Percentiles rank a stretch among this genome's conserved stretches.
These are phyloP conservation scores for Nitzschia palea DNA, from an alignment of 108 stramenopile species.

Conservation along the genomic window DNA sequence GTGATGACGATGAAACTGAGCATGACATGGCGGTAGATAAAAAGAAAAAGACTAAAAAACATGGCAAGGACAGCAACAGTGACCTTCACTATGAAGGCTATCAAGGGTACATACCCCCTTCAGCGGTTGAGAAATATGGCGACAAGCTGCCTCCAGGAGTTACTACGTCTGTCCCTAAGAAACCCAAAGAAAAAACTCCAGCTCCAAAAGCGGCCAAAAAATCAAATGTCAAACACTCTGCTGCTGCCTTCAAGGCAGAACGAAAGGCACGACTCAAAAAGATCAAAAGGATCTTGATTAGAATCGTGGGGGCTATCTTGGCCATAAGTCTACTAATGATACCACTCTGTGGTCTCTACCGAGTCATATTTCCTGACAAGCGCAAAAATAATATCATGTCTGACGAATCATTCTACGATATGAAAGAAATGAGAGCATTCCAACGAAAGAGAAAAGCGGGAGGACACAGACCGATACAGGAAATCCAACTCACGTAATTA, in stretches of 20 bases:
- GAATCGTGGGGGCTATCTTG: slow-evolving; percentile 3
- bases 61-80: slow-evolving; percentile 1
- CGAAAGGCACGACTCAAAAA: slow-evolving; percentile 2
- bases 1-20: slow-evolving; percentile 19
- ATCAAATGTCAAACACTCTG: background rate
- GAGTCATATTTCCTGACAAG: slow-evolving; percentile 8
- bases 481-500: slow-evolving; percentile 14
- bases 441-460: background rate
- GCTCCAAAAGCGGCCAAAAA: slow-evolving; percentile 2
- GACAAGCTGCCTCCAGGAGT: slow-evolving; percentile 9
- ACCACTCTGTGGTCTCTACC: slow-evolving; percentile 17
- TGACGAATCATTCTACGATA: slow-evolving; percentile 24
- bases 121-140: slow-evolving; percentile 5
- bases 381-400: slow-evolving; percentile 5
- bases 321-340: slow-evolving; percentile 3
- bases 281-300: slow-evolving; percentile 11
- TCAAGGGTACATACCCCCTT: slow-evolving; percentile 27
- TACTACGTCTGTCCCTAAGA: slow-evolving; percentile 2
- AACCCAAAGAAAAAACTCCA: background rate
- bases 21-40: slow-evolving; percentile 9
- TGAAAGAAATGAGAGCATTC: slow-evolving; percentile 25
- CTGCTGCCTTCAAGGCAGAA: background rate
- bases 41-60: background rate
- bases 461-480: background rate
- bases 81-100: slow-evolving; percentile 22